phyloP scores from a whole-genome alignment of 2,329 filamentous ascomycete species.

The Pseudopithomyces chartarum region DNA sequence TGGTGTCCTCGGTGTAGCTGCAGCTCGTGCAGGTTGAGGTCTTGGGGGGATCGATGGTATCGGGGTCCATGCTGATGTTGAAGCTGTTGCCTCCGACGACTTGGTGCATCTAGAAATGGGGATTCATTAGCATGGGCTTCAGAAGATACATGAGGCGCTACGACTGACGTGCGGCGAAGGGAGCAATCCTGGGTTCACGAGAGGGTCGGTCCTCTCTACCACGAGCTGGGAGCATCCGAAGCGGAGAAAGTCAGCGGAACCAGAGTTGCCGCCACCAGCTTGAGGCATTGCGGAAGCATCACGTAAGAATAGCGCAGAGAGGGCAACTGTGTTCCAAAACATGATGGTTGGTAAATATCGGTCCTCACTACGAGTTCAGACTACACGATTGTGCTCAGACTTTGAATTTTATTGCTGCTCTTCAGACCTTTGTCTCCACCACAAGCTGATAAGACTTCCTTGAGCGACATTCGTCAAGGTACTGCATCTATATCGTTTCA shows the following conservation, averaged over 20 bases:
- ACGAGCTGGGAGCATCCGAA: constrained; percentile 26
- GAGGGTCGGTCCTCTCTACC: constrained; percentile 21
- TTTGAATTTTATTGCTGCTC: not conserved
- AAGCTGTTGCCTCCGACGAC: constrained; percentile 21
- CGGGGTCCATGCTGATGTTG: constrained; percentile 25
- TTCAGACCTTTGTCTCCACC: not conserved
- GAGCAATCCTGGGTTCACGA: constrained; percentile 18
- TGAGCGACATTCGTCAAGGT: not conserved
- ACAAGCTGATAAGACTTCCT: not conserved
- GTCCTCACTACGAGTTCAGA: not conserved
- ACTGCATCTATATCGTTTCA: not conserved
- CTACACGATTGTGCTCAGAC: not conserved
- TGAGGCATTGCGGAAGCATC: constrained; percentile 6
- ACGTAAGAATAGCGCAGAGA: constrained; percentile 2
- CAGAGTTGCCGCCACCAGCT: constrained; percentile 1
- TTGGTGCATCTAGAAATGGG: constrained; percentile 12
- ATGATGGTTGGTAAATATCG: not conserved
- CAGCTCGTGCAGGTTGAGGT: constrained; percentile 26
- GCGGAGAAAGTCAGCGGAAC: constrained; percentile 14
- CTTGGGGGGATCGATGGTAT: constrained; percentile 19
- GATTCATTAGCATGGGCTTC: too few relatives aligned
- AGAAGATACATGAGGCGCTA: too few relatives aligned
- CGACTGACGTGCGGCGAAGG: constrained; percentile 14
- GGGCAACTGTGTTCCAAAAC: constrained; percentile 7
- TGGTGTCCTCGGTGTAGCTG: constrained; percentile 39